Conservation (phyloP, 2,329 filamentous ascomycete species). For the Chrysoporthe austroafricana region DNA sequence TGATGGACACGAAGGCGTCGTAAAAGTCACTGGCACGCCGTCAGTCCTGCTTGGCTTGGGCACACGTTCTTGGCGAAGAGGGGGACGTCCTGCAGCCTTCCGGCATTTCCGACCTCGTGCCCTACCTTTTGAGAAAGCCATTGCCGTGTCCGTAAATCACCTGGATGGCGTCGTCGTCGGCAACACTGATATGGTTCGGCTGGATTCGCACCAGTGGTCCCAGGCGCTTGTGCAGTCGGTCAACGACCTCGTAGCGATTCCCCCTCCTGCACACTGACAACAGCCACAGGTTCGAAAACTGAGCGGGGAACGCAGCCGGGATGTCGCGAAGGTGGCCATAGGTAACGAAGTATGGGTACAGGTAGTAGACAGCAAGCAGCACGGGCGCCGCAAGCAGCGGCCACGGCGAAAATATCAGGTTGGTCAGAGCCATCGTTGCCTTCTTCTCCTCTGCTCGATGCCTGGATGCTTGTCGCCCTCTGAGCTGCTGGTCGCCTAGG, state of each 20-base stretch:
- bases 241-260: constrained; percentile 65
- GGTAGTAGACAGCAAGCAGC: constrained; percentile 56
- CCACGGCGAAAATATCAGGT: constrained; percentile 49
- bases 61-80: not conserved
- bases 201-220: constrained; percentile 83
- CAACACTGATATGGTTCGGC: constrained; percentile 82
- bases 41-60: not conserved
- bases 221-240: constrained; percentile 73
- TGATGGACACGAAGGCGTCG: constrained; percentile 87
- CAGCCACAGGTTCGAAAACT: constrained; percentile 82
- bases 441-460: not conserved
- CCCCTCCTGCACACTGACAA: constrained; percentile 68
- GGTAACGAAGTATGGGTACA: constrained; percentile 64
- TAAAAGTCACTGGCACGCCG: constrained; percentile 71
- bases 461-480: not conserved
- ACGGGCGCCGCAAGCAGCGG: constrained; percentile 50
- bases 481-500: not conserved
- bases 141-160: constrained; percentile 80
- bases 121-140: constrained; percentile 70
- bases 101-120: too few relatives aligned
- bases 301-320: constrained; percentile 64
- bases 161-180: constrained; percentile 77
- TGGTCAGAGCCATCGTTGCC: constrained; percentile 39
- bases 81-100: not conserved
- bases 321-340: constrained; percentile 54